Conservation (phyloP, 768 basidiomycete species). For the Sarcodon sp. region DNA sequence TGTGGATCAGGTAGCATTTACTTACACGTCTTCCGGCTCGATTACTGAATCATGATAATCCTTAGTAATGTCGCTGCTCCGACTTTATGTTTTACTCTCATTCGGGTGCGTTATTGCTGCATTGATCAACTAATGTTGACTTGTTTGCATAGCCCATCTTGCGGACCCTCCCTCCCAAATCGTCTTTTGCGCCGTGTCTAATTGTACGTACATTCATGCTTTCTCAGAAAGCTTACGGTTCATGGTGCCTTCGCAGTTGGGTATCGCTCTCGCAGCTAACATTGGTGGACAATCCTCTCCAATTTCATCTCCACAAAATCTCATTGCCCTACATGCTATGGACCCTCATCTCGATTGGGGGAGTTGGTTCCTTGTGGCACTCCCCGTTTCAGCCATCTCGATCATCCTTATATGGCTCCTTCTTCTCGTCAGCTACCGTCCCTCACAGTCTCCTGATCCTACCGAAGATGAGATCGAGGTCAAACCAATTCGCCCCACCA, state of each 20-base stretch:
- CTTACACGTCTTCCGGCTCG: neutral
- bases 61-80: conserved; percentile 92
- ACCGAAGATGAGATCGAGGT: conserved; percentile 75
- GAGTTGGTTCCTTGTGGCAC: conserved; percentile 86
- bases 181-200: conserved; percentile 80
- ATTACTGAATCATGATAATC: neutral
- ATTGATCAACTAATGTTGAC: conserved; percentile 4
- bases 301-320: conserved; percentile 95
- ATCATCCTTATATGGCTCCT: conserved; percentile 88
- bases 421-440: conserved; percentile 71
- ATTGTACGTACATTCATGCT: conserved; percentile 46
- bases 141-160: conserved; percentile 64
- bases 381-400: conserved; percentile 83
- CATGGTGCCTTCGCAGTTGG: conserved; percentile 43
- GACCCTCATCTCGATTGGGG: conserved; percentile 78
- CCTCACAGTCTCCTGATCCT: conserved; percentile 48
- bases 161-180: conserved; percentile 76
- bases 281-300: conserved; percentile 96
- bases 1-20: conserved; percentile 84
- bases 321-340: conserved; percentile 87
- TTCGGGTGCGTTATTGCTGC: conserved; percentile 47
- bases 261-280: conserved; percentile 95
- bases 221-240: conserved; percentile 1
- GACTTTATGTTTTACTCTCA: conserved; percentile 91
- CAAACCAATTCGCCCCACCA: conserved; percentile 70